These are phyloP conservation scores for Tetrapisispora phaffii DNA, from an alignment of 805 yeast genomes.

Conservation along the genomic window DNA sequence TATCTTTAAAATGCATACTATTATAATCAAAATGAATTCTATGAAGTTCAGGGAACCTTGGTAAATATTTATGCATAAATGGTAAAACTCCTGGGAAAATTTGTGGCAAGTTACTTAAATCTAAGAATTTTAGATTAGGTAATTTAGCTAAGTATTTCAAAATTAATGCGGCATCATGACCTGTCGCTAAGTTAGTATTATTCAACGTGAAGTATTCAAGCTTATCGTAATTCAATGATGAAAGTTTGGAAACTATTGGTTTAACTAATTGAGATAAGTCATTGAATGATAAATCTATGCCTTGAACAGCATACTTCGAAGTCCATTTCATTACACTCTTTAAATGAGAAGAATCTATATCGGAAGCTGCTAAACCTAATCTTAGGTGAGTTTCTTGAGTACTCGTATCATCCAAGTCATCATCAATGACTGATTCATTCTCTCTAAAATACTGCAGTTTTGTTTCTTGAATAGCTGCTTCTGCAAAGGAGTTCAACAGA, in stretches of 20 bases:
- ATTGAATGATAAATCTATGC: constrained; percentile 79
- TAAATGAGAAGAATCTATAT: constrained; percentile 50
- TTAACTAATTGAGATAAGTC: constrained; percentile 37
- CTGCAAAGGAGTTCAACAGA: constrained; percentile 47
- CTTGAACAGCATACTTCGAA: constrained; percentile 34
- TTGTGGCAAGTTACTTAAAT: constrained; percentile 58
- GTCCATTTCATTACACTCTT: constrained; percentile 52
- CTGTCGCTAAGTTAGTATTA: constrained; percentile 48
- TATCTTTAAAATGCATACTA: constrained; percentile 43
- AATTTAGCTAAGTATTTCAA: constrained; percentile 43
- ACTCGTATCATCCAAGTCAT: neutral
- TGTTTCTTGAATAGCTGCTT: neutral
- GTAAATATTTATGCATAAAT: constrained; percentile 52
- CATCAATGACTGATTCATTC: neutral
- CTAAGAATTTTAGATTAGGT: constrained; percentile 59
- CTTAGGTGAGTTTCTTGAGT: constrained; percentile 24
- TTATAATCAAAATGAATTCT: constrained; percentile 68
- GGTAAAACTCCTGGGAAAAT: constrained; percentile 55
- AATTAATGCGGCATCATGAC: constrained; percentile 40
- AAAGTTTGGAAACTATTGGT: constrained; percentile 18
- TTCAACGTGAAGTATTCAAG: constrained; percentile 51
- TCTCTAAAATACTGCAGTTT: neutral
- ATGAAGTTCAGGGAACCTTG: constrained; percentile 52
- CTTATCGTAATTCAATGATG: constrained; percentile 13
- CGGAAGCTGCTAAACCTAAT: constrained; percentile 71